Base-by-base conservation (phyloP, 2,329 filamentous ascomycete species). In the Fusarium euwallaceae region DNA sequence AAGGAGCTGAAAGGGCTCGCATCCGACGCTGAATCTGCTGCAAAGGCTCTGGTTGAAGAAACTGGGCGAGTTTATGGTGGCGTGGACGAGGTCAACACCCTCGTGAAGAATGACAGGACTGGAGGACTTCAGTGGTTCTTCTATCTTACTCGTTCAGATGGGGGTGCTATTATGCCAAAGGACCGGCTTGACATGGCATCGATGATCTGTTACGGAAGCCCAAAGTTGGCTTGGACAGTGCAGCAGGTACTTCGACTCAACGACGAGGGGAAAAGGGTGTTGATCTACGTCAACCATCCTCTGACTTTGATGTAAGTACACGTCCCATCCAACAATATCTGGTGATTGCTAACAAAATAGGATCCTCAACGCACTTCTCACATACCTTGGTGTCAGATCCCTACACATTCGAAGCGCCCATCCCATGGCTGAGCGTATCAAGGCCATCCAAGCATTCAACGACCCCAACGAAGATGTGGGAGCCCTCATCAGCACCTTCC, bases 401-500 rank as follows among this genome's bases (percentile, higher is more conserved):
- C 24, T 32, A 1, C 36, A 61, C 17, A 11, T 61, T 22, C 37
- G 58, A 7, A n/a, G 58, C 22, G 27, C 58, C 10, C 22, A 20
- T 17, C 29, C 32, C n/a, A 16, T 22, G 37, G 22, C 17, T 20
- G 36, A 61, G 24, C 58, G 37, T 16, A 12, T 17, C 22, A 27
- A 22, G 3, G 16, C 37, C 4, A 27, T 61, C 9, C 58, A 36
- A 32, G 6, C 17, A 17, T 62, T 62, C 20, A 51, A 53, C 22
- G 14, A 62, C 16, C 58, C 58, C 29, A 29, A n/a, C 16, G 22
- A 29, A 16, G 17, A 32, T 10, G 22, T 41, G 14, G 32, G 37
- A 0, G 43, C 22, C 0, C 17, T 63, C 2, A 53, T 62, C 1
- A 3, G 29, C 0, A 43, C 45, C 0, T 55, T 16, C 6, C 32